Evolutionary conservation across 495 filamentous ascomycete genomes (phyloP).

Genomic region (Neurospora hispaniola): DNA sequence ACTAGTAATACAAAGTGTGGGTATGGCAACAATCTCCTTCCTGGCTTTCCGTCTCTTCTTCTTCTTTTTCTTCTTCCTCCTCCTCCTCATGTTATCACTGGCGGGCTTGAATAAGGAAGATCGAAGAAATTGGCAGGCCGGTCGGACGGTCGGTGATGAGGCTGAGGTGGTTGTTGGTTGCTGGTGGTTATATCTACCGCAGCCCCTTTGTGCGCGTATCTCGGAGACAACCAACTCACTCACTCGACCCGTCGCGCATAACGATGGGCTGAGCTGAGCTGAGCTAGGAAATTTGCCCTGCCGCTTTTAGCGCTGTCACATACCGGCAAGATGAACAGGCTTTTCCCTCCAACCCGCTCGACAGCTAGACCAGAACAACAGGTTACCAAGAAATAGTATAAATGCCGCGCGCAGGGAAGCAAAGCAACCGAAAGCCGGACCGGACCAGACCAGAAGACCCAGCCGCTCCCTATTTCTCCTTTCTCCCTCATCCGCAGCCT

Average conservation of each 20-base stretch:
- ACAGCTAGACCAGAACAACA: background rate
- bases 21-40: background rate
- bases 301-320: background rate
- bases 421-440: background rate
- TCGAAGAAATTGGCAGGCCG: background rate
- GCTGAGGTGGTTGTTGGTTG: background rate
- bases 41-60: background rate
- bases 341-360: background rate
- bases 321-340: background rate
- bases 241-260: background rate
- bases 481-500: background rate
- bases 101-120: background rate
- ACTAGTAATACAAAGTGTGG: constrained; percentile 1
- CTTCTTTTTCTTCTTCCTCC: background rate
- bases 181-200: background rate
- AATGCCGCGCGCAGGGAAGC: background rate
- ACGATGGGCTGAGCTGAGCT: background rate
- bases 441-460: background rate
- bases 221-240: background rate
- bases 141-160: background rate
- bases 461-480: background rate
- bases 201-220: background rate
- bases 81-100: background rate
- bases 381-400: background rate
- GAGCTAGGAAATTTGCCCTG: background rate